These are phyloP conservation scores for Eucalyptus cloeziana DNA, from an alignment of 345 rosid genomes.

Conservation along the genomic window DNA sequence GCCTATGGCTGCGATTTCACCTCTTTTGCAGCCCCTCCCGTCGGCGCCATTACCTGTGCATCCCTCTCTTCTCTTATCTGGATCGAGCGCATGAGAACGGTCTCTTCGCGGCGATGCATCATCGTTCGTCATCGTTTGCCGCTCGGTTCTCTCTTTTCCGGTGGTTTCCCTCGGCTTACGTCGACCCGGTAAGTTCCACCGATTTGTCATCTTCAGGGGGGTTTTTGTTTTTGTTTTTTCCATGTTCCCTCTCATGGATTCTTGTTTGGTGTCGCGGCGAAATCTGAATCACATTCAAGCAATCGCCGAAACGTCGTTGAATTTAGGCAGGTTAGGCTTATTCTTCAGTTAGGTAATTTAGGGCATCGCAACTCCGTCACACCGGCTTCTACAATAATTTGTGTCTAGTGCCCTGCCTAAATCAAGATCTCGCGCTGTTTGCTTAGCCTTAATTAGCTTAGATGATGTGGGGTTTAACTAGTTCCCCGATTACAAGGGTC, in stretches of 20 bases:
- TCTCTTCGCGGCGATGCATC: not conserved
- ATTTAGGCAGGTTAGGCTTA: not conserved
- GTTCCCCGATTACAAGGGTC: not conserved
- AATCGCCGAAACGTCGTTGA: not conserved
- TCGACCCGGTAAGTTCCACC: not conserved
- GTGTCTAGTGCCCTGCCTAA: not conserved
- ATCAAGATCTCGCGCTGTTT: not conserved
- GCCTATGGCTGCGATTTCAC: not conserved
- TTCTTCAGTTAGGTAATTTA: not conserved
- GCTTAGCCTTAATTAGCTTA: not conserved
- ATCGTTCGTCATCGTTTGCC: not conserved
- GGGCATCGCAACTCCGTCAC: not conserved
- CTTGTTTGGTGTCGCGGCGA: not conserved
- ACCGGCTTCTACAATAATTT: not conserved
- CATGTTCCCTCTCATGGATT: not conserved
- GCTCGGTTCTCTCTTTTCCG: not conserved
- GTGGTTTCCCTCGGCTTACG: not conserved
- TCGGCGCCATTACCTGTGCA: not conserved
- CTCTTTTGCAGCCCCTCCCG: not conserved
- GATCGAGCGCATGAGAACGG: not conserved
- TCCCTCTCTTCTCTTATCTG: not conserved
- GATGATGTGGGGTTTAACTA: not conserved
- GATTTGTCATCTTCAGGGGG: not conserved
- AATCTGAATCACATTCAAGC: not conserved
- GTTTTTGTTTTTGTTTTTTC: not conserved